A percentile compares a stretch with the other conserved stretches of the same genome.
These are phyloP conservation scores for Perkinsus olseni DNA, from an alignment of 169 alveolate species.

Conservation along the genomic window DNA sequence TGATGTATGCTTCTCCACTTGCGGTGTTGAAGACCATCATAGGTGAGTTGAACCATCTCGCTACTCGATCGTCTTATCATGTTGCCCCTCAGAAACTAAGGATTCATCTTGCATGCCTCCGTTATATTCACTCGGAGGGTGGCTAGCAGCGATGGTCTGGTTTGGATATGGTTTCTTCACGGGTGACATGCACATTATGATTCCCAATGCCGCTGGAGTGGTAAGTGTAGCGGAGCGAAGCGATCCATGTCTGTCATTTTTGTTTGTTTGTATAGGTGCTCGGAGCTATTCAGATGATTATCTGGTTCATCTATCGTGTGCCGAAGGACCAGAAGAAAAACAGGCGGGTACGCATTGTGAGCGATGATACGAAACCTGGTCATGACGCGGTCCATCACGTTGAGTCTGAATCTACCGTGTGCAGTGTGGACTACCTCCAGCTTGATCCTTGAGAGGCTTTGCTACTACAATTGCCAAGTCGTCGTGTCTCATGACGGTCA, in stretches of 20 bases:
- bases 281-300: neutral
- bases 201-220: neutral
- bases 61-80: neutral
- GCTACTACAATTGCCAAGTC: neutral
- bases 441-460: neutral
- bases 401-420: neutral
- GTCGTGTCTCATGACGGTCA: neutral
- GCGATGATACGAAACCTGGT: neutral
- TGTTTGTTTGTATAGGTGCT: no score
- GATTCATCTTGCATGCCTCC: neutral
- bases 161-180: neutral
- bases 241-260: neutral
- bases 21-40: neutral
- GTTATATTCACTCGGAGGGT: neutral
- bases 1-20: neutral
- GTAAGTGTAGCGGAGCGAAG: neutral
- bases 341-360: neutral
- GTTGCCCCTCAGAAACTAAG: neutral
- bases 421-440: neutral
- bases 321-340: neutral
- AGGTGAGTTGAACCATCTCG: neutral
- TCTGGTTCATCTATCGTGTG: neutral
- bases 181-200: neutral
- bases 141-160: neutral
- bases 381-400: neutral